Evolutionary conservation across 1,139 yeast genomes (phyloP).

Genomic region (Hansenula sp.): DNA sequence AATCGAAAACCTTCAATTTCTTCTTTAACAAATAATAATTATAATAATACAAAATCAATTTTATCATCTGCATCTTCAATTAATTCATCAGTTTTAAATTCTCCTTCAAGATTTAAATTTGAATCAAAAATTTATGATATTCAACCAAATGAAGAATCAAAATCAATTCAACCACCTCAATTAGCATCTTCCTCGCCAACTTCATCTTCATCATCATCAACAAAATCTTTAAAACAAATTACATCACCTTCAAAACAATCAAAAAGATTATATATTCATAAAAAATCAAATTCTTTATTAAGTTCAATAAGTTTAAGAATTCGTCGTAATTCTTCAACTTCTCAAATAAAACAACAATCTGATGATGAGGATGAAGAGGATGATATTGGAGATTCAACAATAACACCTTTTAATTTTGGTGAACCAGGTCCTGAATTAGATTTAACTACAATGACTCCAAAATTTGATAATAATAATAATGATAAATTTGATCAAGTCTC

Average conservation of each 20-base stretch:
- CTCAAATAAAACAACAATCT: constrained; percentile 1
- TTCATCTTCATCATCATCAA: constrained; percentile 2
- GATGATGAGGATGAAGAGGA: constrained; percentile 9
- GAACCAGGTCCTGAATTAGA: constrained; percentile 24
- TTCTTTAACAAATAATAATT: constrained; percentile 4
- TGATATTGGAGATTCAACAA: constrained; percentile 14
- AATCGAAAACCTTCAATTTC: constrained; percentile 16
- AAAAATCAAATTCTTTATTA: constrained; percentile 21
- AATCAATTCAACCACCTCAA: neutral
- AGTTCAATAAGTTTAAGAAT: constrained; percentile 13
- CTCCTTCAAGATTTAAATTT: constrained; percentile 26
- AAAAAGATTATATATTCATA: constrained; percentile 10
- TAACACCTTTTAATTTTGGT: constrained; percentile 21
- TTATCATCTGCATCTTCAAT: constrained; percentile 13
- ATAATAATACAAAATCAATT: too few relatives aligned
- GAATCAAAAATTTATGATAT: constrained; percentile 30
- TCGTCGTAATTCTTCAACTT: constrained; percentile 15
- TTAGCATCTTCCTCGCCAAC: neutral
- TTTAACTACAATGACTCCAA: constrained; percentile 20
- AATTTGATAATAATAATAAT: constrained; percentile 5
- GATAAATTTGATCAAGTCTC: constrained; percentile 2
- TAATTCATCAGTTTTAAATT: constrained; percentile 9
- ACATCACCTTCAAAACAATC: constrained; percentile 1
- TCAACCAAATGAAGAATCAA: constrained; percentile 11
- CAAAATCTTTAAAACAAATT: neutral